Percentiles rank a stretch among this genome's conserved stretches.
Conservation (phyloP, 768 basidiomycete species). For the Boletus reticulatus region DNA sequence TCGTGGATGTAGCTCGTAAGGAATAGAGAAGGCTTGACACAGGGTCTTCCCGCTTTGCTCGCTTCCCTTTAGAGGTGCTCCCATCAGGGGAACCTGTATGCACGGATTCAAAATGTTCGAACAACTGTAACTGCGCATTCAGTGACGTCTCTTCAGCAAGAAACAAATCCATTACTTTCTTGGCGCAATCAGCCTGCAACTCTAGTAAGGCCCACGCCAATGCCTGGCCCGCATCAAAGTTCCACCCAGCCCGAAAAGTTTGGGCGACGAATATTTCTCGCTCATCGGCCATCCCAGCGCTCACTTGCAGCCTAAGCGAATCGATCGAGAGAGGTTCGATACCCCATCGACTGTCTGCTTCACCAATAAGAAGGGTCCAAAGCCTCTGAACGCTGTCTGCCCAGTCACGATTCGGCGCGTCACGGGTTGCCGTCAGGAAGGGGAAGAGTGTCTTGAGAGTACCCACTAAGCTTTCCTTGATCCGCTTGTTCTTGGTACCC, state of each 20-base stretch:
- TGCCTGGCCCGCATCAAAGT: slow-evolving; percentile 68
- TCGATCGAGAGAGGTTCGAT: slow-evolving; percentile 65
- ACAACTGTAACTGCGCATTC: slow-evolving; percentile 45
- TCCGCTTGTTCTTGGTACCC: slow-evolving; percentile 69
- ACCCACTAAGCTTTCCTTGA: slow-evolving; percentile 81
- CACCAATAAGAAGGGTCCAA: slow-evolving; percentile 56
- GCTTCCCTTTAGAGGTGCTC: slow-evolving; percentile 43
- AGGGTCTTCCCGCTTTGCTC: slow-evolving; percentile 56
- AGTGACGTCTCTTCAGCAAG: neutral
- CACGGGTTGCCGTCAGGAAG: slow-evolving; percentile 50
- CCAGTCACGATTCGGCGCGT: slow-evolving; percentile 36
- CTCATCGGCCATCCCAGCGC: slow-evolving; percentile 17
- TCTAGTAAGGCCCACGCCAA: slow-evolving; percentile 78
- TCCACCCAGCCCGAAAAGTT: slow-evolving; percentile 72
- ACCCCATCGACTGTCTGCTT: slow-evolving; percentile 64
- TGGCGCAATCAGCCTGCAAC: slow-evolving; percentile 75
- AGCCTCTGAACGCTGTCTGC: slow-evolving; percentile 49
- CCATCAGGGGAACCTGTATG: slow-evolving; percentile 36
- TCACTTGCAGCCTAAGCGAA: slow-evolving; percentile 54
- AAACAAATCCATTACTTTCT: slow-evolving; percentile 45
- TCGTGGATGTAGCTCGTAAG: slow-evolving; percentile 36
- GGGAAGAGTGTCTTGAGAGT: slow-evolving; percentile 72
- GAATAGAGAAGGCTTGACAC: slow-evolving; percentile 52
- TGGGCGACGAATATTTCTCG: slow-evolving; percentile 52
- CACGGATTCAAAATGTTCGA: slow-evolving; percentile 57